phyloP scores from a whole-genome alignment of 169 alveolate species.

The Eimeria maxima region DNA sequence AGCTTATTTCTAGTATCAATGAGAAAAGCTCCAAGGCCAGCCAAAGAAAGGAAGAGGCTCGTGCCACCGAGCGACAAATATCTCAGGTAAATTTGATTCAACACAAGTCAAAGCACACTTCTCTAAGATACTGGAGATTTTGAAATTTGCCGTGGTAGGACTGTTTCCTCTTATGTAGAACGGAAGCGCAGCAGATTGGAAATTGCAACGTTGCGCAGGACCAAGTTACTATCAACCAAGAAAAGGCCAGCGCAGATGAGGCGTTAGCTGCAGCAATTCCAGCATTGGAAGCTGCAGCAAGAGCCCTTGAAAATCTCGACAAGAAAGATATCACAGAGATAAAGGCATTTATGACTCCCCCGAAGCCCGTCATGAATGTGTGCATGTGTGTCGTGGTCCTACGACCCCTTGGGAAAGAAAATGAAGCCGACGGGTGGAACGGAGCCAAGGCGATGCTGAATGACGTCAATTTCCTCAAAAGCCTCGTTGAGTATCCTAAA shows the following conservation, averaged over 20 bases:
- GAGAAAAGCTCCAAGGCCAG: constrained; percentile 92
- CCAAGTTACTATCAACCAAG: constrained; percentile 86
- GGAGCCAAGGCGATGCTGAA: constrained; percentile 92
- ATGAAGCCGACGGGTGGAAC: constrained; percentile 93
- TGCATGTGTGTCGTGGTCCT: constrained; percentile 90
- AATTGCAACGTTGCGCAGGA: constrained; percentile 50
- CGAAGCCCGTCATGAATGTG: constrained; percentile 91
- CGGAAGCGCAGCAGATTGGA: neutral
- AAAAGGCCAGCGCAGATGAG: constrained; percentile 92
- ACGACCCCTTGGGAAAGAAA: constrained; percentile 92
- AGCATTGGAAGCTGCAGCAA: constrained; percentile 93
- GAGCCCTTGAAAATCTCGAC: constrained; percentile 90
- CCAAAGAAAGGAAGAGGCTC: constrained; percentile 91
- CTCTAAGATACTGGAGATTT: neutral
- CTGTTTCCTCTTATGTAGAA: no score
- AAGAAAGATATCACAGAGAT: constrained; percentile 92
- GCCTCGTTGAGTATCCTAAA: constrained; percentile 88
- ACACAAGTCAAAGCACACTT: neutral
- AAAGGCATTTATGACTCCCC: constrained; percentile 93
- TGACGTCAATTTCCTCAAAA: constrained; percentile 90
- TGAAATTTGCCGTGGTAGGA: neutral
- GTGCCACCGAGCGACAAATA: constrained; percentile 87
- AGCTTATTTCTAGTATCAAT: constrained; percentile 91
- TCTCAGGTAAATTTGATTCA: constrained; percentile 83
- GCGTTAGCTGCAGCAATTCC: constrained; percentile 95